Conservation (phyloP, 306 rosid genomes). For the Sphenostylis stenocarpa region DNA sequence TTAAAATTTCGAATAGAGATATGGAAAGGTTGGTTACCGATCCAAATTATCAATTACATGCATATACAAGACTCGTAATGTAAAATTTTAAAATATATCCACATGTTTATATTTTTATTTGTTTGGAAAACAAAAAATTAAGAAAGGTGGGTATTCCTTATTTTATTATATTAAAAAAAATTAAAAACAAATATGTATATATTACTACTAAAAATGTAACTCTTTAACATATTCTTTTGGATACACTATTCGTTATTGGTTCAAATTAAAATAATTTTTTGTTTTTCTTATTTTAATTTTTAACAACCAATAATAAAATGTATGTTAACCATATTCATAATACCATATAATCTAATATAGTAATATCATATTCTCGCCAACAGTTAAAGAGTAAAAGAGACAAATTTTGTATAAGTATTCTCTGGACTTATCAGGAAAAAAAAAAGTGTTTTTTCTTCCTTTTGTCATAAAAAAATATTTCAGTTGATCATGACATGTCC, state of each 20-base stretch:
- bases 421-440: slow-evolving; percentile 11
- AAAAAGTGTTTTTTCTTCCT: not conserved
- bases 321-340: not conserved
- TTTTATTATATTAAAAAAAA: not conserved
- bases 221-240: too few relatives aligned
- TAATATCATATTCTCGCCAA: not conserved
- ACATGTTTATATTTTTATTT: too few relatives aligned
- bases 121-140: not conserved
- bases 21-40: not conserved
- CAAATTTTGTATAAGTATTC: slow-evolving; percentile 17
- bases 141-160: too few relatives aligned
- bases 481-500: slow-evolving; percentile 21
- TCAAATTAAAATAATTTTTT: too few relatives aligned
- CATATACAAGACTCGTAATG: too few relatives aligned
- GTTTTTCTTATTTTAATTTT: not conserved
- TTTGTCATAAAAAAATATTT: not conserved
- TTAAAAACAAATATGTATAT: too few relatives aligned
- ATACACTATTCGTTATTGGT: too few relatives aligned
- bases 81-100: too few relatives aligned
- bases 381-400: slow-evolving; percentile 22
- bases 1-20: not conserved
- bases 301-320: too few relatives aligned
- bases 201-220: not conserved
- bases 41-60: not conserved
- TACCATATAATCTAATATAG: not conserved